Conservation (phyloP, 495 filamentous ascomycete genomes). For the Penicillium riverlandense region DNA sequence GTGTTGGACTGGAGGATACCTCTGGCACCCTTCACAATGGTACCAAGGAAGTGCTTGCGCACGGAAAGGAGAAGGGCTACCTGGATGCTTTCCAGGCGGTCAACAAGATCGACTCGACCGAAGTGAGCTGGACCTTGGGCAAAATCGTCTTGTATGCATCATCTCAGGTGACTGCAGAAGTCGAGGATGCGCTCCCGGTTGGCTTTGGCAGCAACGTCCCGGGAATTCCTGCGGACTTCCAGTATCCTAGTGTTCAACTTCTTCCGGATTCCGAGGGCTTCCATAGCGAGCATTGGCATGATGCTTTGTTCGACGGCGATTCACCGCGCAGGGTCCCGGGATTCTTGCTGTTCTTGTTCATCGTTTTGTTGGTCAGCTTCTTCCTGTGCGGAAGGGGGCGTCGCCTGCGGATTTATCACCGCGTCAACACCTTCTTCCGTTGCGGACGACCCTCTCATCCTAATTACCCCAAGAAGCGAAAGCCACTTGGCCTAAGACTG, state of each 20-base stretch:
- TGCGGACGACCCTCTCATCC: slow-evolving; percentile 46
- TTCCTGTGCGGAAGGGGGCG: slow-evolving; percentile 66
- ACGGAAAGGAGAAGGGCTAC: slow-evolving; percentile 72
- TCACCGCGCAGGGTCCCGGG: slow-evolving; percentile 62
- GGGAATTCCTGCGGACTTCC: slow-evolving; percentile 68
- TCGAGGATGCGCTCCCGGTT: slow-evolving; percentile 59
- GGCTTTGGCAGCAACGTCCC: slow-evolving; percentile 82
- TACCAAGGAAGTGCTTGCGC: slow-evolving; percentile 64
- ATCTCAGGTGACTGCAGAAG: slow-evolving; percentile 66
- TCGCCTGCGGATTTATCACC: slow-evolving; percentile 56
- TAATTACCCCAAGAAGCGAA: slow-evolving; percentile 43
- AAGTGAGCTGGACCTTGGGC: slow-evolving; percentile 97
- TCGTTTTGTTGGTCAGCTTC: slow-evolving; percentile 60
- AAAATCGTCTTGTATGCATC: slow-evolving; percentile 98
- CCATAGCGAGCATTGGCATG: slow-evolving; percentile 65
- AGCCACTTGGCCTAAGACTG: slow-evolving; percentile 44
- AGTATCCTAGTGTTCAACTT: slow-evolving; percentile 66
- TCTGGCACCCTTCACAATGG: slow-evolving; percentile 51
- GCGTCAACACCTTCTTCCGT: slow-evolving; percentile 42
- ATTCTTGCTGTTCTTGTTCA: slow-evolving; percentile 65
- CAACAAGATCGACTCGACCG: slow-evolving; percentile 82
- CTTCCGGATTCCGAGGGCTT: slow-evolving; percentile 33
- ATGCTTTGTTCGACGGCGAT: slow-evolving; percentile 55
- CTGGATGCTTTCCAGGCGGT: slow-evolving; percentile 87
- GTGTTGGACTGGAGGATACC: slow-evolving; percentile 70